phyloP scores from a whole-genome alignment of 805 yeast species.

The Yarrowia sp. region DNA sequence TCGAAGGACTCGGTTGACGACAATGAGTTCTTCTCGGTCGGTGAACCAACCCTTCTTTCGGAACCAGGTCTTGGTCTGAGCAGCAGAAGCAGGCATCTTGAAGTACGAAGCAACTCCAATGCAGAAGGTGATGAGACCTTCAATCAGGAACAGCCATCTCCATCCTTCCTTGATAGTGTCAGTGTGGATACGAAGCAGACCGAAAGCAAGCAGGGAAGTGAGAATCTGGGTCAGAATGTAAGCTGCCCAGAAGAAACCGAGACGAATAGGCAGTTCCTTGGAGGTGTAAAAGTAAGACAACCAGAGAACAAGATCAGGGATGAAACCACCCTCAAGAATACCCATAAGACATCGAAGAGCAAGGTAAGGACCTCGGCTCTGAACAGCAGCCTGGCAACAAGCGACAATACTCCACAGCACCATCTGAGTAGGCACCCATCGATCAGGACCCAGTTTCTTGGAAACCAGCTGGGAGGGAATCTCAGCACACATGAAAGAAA shows the following conservation, averaged over 20 bases:
- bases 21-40: conserved; percentile 54
- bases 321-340: conserved; percentile 65
- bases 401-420: conserved; percentile 58
- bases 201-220: conserved; percentile 53
- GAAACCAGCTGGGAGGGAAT: conserved; percentile 67
- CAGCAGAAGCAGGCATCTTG: conserved; percentile 55
- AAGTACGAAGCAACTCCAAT: conserved; percentile 51
- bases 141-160: conserved; percentile 66
- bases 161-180: conserved; percentile 46
- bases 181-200: conserved; percentile 46
- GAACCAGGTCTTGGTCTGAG: conserved; percentile 51
- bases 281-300: conserved; percentile 64
- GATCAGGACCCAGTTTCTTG: conserved; percentile 61
- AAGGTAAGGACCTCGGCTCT: conserved; percentile 45
- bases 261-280: conserved; percentile 55
- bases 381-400: conserved; percentile 49
- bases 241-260: conserved; percentile 61
- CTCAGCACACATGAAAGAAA: conserved; percentile 58
- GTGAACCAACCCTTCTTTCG: conserved; percentile 55
- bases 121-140: conserved; percentile 55
- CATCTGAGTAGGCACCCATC: conserved; percentile 63
- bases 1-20: conserved; percentile 56
- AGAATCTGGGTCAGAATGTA: conserved; percentile 48
- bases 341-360: conserved; percentile 55
- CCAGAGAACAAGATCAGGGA: conserved; percentile 63